phyloP scores from a whole-genome alignment of 164 flowering plant genomes.

The Euptelea pleiosperma region DNA sequence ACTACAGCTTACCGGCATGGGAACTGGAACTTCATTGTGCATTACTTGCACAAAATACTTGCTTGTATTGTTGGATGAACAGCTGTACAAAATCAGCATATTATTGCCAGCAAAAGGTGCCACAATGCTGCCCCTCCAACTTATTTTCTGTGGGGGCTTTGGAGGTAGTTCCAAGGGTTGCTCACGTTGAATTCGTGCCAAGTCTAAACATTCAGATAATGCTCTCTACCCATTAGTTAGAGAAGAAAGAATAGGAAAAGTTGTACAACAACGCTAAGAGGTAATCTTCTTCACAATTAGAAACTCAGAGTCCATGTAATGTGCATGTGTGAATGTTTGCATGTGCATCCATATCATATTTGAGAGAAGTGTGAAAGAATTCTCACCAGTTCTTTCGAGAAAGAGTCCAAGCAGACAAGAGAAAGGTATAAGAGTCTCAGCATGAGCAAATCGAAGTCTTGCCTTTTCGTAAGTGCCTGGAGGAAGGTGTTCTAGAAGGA shows the following conservation, averaged over 20 bases:
- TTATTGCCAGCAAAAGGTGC: slow-evolving; percentile 95
- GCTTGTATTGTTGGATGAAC: slow-evolving; percentile 52
- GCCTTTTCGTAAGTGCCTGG: slow-evolving; percentile 89
- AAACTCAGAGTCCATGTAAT: too few species aligned
- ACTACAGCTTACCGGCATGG: slow-evolving; percentile 58
- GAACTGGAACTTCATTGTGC: slow-evolving; percentile 83
- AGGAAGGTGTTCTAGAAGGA: slow-evolving; percentile 45
- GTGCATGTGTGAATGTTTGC: too few species aligned
- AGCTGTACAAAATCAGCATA: slow-evolving; percentile 76
- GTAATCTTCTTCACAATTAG: neutral
- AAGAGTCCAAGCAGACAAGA: slow-evolving; percentile 95
- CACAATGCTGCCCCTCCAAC: slow-evolving; percentile 72
- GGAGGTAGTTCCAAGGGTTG: slow-evolving; percentile 63
- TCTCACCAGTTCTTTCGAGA: slow-evolving; percentile 71
- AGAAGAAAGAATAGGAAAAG: neutral
- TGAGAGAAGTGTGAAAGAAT: neutral
- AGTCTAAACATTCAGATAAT: slow-evolving; percentile 36
- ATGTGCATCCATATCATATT: too few species aligned
- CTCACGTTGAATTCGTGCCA: slow-evolving; percentile 56
- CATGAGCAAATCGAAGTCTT: slow-evolving; percentile 93
- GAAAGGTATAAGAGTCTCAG: slow-evolving; percentile 92
- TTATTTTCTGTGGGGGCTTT: slow-evolving; percentile 78
- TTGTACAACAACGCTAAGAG: neutral
- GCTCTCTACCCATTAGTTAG: neutral
- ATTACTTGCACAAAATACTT: slow-evolving; percentile 79